A percentile compares a stretch with the other conserved stretches of the same genome.
These are phyloP conservation scores for Diversispora epigaea DNA, from an alignment of 192 early-diverging fungal genomes.

Conservation along the genomic window DNA sequence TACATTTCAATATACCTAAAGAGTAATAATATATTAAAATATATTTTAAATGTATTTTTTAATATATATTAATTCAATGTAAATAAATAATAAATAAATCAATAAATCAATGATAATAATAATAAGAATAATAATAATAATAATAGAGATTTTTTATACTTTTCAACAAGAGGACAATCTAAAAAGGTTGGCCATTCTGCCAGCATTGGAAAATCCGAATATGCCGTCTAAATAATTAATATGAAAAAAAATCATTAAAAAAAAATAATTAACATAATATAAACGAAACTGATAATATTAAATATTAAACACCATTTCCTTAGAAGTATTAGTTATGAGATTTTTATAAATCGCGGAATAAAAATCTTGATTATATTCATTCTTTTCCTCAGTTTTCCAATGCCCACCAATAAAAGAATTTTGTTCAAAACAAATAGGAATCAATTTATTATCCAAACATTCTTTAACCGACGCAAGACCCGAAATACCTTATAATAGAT, in stretches of 20 bases:
- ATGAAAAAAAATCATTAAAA: not conserved
- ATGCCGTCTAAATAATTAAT: conserved; percentile 34
- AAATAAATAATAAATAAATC: not conserved
- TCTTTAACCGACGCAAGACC: conserved; percentile 56
- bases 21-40: too few species aligned
- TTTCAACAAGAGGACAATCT: conserved; percentile 45
- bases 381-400: conserved; percentile 55
- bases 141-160: conserved; percentile 41
- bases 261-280: not conserved
- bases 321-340: conserved; percentile 58
- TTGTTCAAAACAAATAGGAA: conserved; percentile 58
- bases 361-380: conserved; percentile 40
- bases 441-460: conserved; percentile 47
- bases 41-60: not conserved
- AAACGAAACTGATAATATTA: not conserved
- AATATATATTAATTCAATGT: too few species aligned
- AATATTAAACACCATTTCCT: conserved; percentile 36
- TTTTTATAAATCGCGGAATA: conserved; percentile 58
- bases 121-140: not conserved
- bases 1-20: conserved; percentile 54
- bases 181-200: conserved; percentile 58
- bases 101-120: not conserved
- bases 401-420: conserved; percentile 50
- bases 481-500: conserved; percentile 40
- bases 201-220: conserved; percentile 61